These are phyloP conservation scores for Phlebiopsis gigantea DNA, from an alignment of 768 basidiomycete species.

Conservation along the genomic window DNA sequence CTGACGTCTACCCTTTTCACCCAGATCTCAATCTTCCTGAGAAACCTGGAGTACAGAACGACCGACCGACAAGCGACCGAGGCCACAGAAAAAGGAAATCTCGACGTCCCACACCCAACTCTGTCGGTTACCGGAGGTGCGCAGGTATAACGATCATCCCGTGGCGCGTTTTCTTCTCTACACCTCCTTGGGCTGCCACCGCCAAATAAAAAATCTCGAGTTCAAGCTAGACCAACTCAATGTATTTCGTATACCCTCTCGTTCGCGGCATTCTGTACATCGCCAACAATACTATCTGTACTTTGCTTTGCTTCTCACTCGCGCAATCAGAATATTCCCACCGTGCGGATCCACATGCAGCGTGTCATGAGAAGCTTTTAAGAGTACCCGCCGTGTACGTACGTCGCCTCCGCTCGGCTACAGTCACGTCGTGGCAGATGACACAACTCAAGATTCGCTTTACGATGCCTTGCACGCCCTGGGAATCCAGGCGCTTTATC, in stretches of 20 bases:
- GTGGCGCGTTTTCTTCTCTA: not conserved
- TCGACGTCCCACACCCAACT: not conserved
- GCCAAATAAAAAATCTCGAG: not conserved
- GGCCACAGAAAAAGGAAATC: slow-evolving; percentile 9
- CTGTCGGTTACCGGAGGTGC: slow-evolving; percentile 3
- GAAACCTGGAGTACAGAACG: slow-evolving; percentile 16
- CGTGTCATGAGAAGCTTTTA: not conserved
- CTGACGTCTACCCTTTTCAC: slow-evolving; percentile 5
- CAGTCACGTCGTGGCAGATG: not conserved
- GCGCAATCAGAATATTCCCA: not conserved
- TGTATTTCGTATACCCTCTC: not conserved
- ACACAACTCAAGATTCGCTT: not conserved
- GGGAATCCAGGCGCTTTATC: not conserved
- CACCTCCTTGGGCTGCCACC: not conserved
- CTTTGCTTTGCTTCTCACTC: not conserved
- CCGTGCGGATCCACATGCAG: not conserved
- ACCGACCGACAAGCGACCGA: slow-evolving; percentile 7
- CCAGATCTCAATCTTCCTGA: slow-evolving; percentile 25
- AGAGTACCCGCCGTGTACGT: not conserved
- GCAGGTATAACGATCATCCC: not conserved
- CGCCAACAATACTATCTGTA: not conserved
- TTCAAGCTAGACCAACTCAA: not conserved
- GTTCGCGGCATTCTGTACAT: not conserved
- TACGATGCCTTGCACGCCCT: not conserved
- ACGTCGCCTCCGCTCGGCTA: not conserved